Evolutionary conservation across 768 basidiomycete genomes (phyloP), one percentile per base, ranked within the genome.

Genomic region (Mycena rosella): DNA sequence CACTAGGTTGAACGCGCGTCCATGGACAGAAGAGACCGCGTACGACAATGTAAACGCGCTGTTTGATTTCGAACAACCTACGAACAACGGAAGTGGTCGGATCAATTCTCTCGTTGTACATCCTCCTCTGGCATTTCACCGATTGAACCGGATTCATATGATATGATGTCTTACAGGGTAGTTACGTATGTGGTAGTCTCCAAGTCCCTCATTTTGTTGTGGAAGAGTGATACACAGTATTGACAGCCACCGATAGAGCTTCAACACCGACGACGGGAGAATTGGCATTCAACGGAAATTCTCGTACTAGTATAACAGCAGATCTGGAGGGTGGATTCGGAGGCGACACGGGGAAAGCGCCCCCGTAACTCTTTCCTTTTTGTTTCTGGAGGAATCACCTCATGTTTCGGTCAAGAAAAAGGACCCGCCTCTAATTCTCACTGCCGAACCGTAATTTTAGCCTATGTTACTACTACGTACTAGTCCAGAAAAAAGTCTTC

Each of bases 1-100:
- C 26, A 27, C 56, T 58, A 59, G 56, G 44, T 36, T 65, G 24
- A 65, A 65, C 51, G 36, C 64, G 36, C 56, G 57, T 3, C 57
- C 57, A 17, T 65, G 64, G 64, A 51, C 27, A 40, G 49, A 60
- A 58, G 55, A 65, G 10, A 29, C 63, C n/a, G 14, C 34, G 29
- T 20, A 36, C 18, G 24, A 57, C 47, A 58, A 30, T 32, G 34
- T 52, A 47, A 65, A 65, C 48, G 55, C 49, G 27, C 40, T 65
- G 47, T 65, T 57, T 32, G 63, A 65, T 9, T 55, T 55, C 53
- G 53, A n/a, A n/a, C n/a, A 34, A 53, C 34, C 53, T 38, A 36
- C 36, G 24, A 40, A 55, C 38, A 55, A 55, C 22, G 24, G 53
- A 36, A 40, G 32, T 55, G 51, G 51, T 52, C 51, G 29, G 30